phyloP scores from a whole-genome alignment of 129 eudicot species.

The Helichrysum umbraculigerum region DNA sequence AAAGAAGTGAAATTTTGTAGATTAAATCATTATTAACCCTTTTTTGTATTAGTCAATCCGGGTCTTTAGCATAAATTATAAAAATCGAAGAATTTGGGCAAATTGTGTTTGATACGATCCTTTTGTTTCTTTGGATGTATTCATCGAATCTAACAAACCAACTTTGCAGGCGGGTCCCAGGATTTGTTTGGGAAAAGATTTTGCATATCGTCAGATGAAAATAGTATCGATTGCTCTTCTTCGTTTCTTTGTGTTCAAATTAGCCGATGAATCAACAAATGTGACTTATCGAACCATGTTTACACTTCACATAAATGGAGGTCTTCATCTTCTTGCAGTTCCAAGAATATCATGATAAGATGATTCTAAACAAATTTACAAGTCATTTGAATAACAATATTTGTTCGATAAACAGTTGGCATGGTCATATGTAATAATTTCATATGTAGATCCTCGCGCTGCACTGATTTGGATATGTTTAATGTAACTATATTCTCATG shows the following conservation, averaged over 20 bases:
- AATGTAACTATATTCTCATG: too few relatives aligned
- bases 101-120: not conserved
- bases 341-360: conserved; percentile 35
- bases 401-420: too few relatives aligned
- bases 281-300: conserved; percentile 72
- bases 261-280: conserved; percentile 42
- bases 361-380: too few relatives aligned
- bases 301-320: conserved; percentile 66
- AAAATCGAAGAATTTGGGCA: too few relatives aligned
- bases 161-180: conserved; percentile 78
- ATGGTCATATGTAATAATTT: too few relatives aligned
- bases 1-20: too few relatives aligned
- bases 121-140: not conserved
- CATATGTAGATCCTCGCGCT: too few relatives aligned
- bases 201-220: conserved; percentile 89
- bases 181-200: conserved; percentile 72
- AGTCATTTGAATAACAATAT: too few relatives aligned
- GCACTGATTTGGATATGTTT: too few relatives aligned
- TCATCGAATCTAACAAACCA: not conserved
- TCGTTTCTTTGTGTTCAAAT: conserved; percentile 50
- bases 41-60: too few relatives aligned
- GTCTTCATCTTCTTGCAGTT: conserved; percentile 60
- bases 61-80: too few relatives aligned
- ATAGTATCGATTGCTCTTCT: conserved; percentile 59
- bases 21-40: too few relatives aligned